Conservation (phyloP, 1,284 basidiomycete genomes). For the Neolentinus lepideus region DNA sequence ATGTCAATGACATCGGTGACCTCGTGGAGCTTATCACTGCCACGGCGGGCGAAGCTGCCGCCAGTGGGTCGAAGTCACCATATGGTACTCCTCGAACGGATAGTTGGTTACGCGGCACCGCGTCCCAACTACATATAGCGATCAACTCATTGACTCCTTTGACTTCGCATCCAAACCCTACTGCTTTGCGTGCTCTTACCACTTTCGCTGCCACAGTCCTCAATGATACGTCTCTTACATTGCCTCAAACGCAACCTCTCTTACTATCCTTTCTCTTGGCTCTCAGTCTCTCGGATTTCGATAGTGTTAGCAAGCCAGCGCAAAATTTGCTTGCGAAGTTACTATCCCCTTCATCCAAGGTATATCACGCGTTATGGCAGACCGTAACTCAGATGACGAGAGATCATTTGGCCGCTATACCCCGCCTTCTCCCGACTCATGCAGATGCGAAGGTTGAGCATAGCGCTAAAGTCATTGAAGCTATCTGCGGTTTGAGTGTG, state of each 20-base stretch:
- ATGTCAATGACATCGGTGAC: slow-evolving; percentile 55
- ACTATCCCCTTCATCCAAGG: slow-evolving; percentile 31
- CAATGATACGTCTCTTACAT: slow-evolving; percentile 43
- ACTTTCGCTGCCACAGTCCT: slow-evolving; percentile 51
- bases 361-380: slow-evolving; percentile 40
- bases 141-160: slow-evolving; percentile 54
- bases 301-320: slow-evolving; percentile 47
- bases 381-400: slow-evolving; percentile 46
- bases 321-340: slow-evolving; percentile 37
- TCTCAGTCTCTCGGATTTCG: slow-evolving; percentile 46
- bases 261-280: slow-evolving; percentile 66
- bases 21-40: slow-evolving; percentile 30
- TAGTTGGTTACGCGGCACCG: slow-evolving; percentile 55
- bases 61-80: slow-evolving; percentile 12
- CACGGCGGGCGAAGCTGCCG: neutral
- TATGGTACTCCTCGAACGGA: slow-evolving; percentile 44
- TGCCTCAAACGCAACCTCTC: slow-evolving; percentile 58
- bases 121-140: slow-evolving; percentile 65
- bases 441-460: slow-evolving; percentile 70
- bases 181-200: slow-evolving; percentile 51
- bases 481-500: slow-evolving; percentile 50
- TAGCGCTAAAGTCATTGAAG: slow-evolving; percentile 57
- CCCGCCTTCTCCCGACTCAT: slow-evolving; percentile 63
- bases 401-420: slow-evolving; percentile 66
- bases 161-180: slow-evolving; percentile 57